phyloP scores from a whole-genome alignment of 495 filamentous ascomycete genomes.

The Penicillium argentinense region DNA sequence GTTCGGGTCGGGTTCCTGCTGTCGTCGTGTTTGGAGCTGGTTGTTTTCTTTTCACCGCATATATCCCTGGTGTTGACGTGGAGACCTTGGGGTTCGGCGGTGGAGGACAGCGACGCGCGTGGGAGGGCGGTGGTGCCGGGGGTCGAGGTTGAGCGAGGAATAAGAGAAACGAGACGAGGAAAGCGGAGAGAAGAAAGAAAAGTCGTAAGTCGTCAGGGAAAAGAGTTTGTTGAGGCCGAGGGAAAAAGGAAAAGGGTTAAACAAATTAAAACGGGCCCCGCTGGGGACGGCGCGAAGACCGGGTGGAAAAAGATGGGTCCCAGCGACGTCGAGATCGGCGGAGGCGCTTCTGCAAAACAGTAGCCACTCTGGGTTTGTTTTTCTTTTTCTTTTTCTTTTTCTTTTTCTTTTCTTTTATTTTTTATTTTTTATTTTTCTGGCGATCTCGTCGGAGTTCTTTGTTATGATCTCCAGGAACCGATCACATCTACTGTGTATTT shows the following conservation, averaged over 20 bases:
- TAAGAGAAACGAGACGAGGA: constrained; percentile 9
- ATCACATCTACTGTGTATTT: not conserved
- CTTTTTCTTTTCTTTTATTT: too few relatives aligned
- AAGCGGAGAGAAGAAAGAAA: not conserved
- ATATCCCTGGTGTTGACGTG: not conserved
- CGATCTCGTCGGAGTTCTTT: not conserved
- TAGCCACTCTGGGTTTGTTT: too few relatives aligned
- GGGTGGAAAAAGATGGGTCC: constrained; percentile 7
- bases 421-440: not conserved
- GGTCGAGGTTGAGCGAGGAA: not conserved
- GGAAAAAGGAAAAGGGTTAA: constrained; percentile 5
- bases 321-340: constrained; percentile 15
- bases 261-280: constrained; percentile 14
- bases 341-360: not conserved
- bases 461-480: not conserved
- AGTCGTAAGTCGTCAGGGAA: not conserved
- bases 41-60: constrained; percentile 9
- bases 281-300: constrained; percentile 8
- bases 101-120: not conserved
- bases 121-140: not conserved
- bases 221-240: too few relatives aligned
- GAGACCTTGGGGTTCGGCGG: not conserved
- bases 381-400: too few relatives aligned
- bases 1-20: not conserved
- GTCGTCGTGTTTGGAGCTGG: constrained; percentile 5